Conservation (phyloP, 768 basidiomycete genomes). For the Pholiota conissans region DNA sequence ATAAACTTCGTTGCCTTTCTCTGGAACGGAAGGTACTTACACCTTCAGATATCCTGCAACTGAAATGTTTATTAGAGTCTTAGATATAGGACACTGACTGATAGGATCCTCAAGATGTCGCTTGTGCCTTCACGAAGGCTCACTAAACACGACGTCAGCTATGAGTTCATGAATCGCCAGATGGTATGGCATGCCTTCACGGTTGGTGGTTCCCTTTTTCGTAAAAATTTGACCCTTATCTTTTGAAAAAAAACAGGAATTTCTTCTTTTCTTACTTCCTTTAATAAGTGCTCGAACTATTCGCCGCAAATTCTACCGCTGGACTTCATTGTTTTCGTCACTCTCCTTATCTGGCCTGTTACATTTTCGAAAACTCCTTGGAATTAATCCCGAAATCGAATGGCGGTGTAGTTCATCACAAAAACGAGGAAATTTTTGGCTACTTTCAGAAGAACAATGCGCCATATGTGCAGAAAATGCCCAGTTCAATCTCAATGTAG, state of each 20-base stretch:
- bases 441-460: conserved; percentile 75
- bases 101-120: conserved; percentile 73
- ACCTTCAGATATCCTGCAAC: neutral
- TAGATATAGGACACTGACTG: conserved; percentile 85
- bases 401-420: conserved; percentile 8
- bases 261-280: conserved; percentile 89
- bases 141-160: conserved; percentile 84
- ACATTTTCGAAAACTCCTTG: conserved; percentile 20
- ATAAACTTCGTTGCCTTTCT: conserved; percentile 83
- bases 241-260: conserved; percentile 64
- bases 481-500: conserved; percentile 55
- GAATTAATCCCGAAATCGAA: neutral
- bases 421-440: conserved; percentile 63
- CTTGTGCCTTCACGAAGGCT: conserved; percentile 72
- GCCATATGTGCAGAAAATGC: conserved; percentile 88
- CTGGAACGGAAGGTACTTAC: conserved; percentile 77
- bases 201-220: conserved; percentile 44
- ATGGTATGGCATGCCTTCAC: conserved; percentile 99
- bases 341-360: conserved; percentile 28
- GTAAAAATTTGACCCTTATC: neutral
- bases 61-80: neutral
- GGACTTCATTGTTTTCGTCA: conserved; percentile 28
- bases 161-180: conserved; percentile 99
- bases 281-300: conserved; percentile 71
- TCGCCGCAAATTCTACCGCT: conserved; percentile 52